Percentiles rank a stretch among this genome's conserved stretches.
Conservation (phyloP, 2,329 filamentous ascomycete genomes). For the Neonectria faginata region DNA sequence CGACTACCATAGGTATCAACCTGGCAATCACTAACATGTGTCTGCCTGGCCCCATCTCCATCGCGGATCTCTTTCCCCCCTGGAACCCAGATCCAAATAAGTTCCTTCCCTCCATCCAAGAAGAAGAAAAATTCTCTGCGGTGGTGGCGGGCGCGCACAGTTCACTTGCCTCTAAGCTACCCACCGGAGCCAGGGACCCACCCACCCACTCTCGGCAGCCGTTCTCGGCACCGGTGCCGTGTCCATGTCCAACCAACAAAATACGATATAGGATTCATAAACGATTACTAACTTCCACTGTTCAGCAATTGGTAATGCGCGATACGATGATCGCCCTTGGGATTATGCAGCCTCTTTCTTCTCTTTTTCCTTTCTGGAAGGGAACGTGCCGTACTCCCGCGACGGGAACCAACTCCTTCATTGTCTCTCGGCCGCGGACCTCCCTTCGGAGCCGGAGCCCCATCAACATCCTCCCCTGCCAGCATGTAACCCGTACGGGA, state of each 20-base stretch:
- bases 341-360: conserved; percentile 1
- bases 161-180: not conserved
- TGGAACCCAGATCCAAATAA: not conserved
- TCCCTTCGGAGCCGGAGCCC: conserved; percentile 33
- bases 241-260: not conserved
- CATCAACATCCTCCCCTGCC: conserved; percentile 1
- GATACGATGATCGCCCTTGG: not conserved
- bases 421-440: conserved; percentile 29
- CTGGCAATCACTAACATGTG: conserved; percentile 28
- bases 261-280: not conserved
- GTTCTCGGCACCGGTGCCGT: conserved; percentile 38
- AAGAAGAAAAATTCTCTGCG: conserved; percentile 22
- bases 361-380: not conserved
- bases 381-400: not conserved
- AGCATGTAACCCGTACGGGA: not conserved
- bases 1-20: not conserved
- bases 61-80: not conserved
- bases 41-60: not conserved
- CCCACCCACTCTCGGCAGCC: conserved; percentile 34
- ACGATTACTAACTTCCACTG: not conserved
- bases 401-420: not conserved
- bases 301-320: not conserved
- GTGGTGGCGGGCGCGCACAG: conserved; percentile 14
- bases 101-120: conserved; percentile 7
- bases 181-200: not conserved